Percentiles rank a stretch among this genome's conserved stretches.
These are phyloP conservation scores for Solanum gandarillasii DNA, from an alignment of 257 asterid species.

Conservation along the genomic window DNA sequence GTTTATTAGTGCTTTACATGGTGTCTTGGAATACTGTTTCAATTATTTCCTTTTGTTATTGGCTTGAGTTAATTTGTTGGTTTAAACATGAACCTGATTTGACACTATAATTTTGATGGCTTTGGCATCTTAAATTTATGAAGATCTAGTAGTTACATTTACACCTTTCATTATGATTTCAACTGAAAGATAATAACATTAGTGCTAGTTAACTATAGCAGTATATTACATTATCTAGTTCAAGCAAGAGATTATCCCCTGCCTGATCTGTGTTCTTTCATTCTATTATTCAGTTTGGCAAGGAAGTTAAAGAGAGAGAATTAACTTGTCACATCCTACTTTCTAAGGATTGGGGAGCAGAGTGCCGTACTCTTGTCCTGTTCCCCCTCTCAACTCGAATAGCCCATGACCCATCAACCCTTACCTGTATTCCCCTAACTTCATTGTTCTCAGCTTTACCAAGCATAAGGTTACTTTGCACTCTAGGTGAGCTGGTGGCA, in stretches of 20 bases:
- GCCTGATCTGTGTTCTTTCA: neutral
- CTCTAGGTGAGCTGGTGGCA: neutral
- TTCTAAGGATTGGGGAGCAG: neutral
- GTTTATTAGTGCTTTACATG: constrained; percentile 10
- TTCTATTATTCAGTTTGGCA: neutral
- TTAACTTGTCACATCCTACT: neutral
- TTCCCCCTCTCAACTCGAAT: neutral
- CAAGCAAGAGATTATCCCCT: neutral
- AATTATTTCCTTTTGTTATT: neutral
- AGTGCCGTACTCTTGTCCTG: neutral
- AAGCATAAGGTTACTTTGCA: neutral
- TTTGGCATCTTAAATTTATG: neutral
- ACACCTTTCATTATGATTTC: neutral
- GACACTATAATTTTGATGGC: neutral
- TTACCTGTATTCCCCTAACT: neutral
- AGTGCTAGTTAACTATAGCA: neutral
- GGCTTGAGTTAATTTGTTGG: constrained; percentile 1
- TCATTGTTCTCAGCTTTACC: neutral
- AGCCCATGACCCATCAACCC: neutral
- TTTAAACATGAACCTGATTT: neutral
- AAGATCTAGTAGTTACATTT: neutral
- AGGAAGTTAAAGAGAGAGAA: neutral
- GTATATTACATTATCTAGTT: neutral
- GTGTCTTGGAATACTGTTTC: neutral
- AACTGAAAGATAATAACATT: neutral